Conservation (phyloP, 2,329 filamentous ascomycete species). For the Colletotrichum camelliae region DNA sequence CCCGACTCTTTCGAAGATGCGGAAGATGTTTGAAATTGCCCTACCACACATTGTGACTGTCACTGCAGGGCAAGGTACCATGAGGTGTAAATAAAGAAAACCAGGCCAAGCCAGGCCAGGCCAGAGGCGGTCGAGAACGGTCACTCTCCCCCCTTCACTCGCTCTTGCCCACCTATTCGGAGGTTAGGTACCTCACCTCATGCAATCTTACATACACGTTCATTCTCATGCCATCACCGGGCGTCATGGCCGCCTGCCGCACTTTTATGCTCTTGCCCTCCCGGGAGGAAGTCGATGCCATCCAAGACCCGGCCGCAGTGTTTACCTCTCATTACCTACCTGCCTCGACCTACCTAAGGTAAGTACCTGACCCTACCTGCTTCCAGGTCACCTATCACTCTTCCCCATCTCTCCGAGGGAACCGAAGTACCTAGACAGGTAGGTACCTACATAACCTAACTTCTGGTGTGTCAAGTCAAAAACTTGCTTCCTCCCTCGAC, state of each 20-base stretch:
- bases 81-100: not conserved
- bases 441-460: not conserved
- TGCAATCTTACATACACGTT: not conserved
- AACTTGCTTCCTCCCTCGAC: constrained; percentile 32
- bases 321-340: not conserved
- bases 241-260: not conserved
- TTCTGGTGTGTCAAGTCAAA: constrained; percentile 12
- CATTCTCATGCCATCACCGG: not conserved
- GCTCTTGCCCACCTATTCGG: not conserved
- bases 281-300: not conserved
- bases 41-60: not conserved
- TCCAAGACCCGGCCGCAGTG: not conserved
- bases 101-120: not conserved
- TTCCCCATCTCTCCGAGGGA: not conserved
- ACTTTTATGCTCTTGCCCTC: not conserved
- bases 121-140: not conserved
- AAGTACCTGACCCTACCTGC: not conserved
- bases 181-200: not conserved
- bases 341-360: not conserved
- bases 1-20: not conserved
- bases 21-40: not conserved
- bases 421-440: not conserved
- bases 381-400: not conserved
- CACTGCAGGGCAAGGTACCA: not conserved
- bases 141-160: not conserved